These are phyloP conservation scores for Quercus engelmannii DNA, from an alignment of 306 rosid species.

Conservation along the genomic window DNA sequence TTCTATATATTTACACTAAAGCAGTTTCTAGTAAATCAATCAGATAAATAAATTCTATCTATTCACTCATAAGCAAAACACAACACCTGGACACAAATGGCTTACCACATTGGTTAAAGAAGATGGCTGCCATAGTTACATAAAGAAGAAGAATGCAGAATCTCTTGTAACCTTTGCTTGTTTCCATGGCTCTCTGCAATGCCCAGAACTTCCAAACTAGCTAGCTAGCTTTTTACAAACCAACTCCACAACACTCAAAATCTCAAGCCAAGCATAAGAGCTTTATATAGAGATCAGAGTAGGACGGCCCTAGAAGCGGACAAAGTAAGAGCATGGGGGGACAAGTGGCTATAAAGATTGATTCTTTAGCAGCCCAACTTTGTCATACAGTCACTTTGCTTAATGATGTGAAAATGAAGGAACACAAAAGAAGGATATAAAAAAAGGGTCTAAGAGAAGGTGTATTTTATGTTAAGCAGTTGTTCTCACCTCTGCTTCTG, in stretches of 20 bases:
- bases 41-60: too few species aligned
- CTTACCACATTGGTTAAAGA: slow-evolving; percentile 69
- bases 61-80: background rate
- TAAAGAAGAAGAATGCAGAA: slow-evolving; percentile 36
- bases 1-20: background rate
- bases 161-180: slow-evolving; percentile 26
- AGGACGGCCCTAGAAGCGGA: slow-evolving; percentile 25
- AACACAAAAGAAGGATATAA: slow-evolving; percentile 17
- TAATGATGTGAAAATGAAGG: slow-evolving; percentile 44
- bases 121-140: slow-evolving; percentile 36
- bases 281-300: slow-evolving; percentile 15
- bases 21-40: background rate
- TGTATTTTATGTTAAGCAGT: slow-evolving; percentile 44
- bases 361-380: slow-evolving; percentile 56
- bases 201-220: slow-evolving; percentile 4
- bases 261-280: slow-evolving; percentile 17
- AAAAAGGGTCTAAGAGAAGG: slow-evolving; percentile 36
- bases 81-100: background rate
- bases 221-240: background rate
- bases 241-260: slow-evolving; percentile 31
- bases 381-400: slow-evolving; percentile 45
- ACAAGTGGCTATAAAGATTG: slow-evolving; percentile 61
- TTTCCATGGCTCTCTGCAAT: slow-evolving; percentile 39
- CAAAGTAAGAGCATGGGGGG: slow-evolving; percentile 20
- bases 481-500: slow-evolving; percentile 28